Base-by-base conservation (phyloP, 371 early-diverging fungal genomes). In the Mortierella sp. region DNA sequence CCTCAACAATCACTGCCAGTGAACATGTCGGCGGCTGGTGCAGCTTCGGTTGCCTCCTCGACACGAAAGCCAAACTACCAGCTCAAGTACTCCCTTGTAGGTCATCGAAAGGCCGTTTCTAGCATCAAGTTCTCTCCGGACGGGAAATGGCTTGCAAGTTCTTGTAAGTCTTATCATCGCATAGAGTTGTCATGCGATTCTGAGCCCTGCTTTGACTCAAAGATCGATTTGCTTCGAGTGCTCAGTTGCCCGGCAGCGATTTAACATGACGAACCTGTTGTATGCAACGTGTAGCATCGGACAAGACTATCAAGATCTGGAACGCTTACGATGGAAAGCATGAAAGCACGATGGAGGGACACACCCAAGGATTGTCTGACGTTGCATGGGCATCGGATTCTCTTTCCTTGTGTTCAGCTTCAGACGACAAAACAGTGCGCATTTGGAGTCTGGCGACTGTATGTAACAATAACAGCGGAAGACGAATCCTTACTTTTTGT, bases 111-210 rank as follows among this genome's bases (percentile, higher is more conserved):
- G 86, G 92, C 96, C 3, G 90, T 98, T 0, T 96, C 97, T 2
- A 90, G 94, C 44, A 97, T 98, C 24, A 98, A 98, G 79, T 97
- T 96, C 73, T 97, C 97, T 14, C 99, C 99, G 3, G 96, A 98
- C 72, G 99, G 98, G 43, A 90, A 92, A 79, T 97, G 95, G 95
- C 86, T 98, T 12, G 97, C 98, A 27, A 93, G 95, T 57, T 87
- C 95, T 45, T 94, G 94, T 94, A 86, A 83, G 89, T 79, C 28
- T 29, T 8, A 45, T 51, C 9, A 21, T 12, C 16, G 22, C 12
- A 22, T 24, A 9, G 27, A 2, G n/a, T 25, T 31, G 31, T 48
- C 1, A 3, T 19, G 43, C 34, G 4, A 7, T 44, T 47, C 54
- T 44, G 41, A 21, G 4, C 9, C 28, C 37, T 56, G 49, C 19